Evolutionary conservation across 1,284 basidiomycete genomes (phyloP).

Genomic region (Mycosarcoma maydis): DNA sequence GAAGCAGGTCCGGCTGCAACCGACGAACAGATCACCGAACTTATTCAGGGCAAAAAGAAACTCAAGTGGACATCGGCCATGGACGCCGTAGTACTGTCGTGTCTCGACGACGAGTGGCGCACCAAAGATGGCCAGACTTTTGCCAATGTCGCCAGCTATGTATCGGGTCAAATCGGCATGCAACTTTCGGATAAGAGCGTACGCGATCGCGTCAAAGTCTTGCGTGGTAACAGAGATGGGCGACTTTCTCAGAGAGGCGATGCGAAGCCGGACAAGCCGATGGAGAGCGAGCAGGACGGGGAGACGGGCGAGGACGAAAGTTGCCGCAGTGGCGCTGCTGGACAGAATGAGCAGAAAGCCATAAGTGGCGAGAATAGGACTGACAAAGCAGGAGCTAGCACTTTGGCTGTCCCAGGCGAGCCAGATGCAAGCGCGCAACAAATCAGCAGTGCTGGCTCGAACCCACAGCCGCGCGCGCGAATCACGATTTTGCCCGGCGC

Average conservation of each 20-base stretch:
- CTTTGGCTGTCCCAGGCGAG: not conserved
- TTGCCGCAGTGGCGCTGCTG: too few species aligned
- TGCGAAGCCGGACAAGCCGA: not conserved
- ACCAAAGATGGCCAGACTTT: slow-evolving; percentile 15
- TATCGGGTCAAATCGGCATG: slow-evolving; percentile 8
- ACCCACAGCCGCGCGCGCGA: slow-evolving; percentile 1
- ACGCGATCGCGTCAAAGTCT: slow-evolving; percentile 8
- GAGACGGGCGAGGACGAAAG: not conserved
- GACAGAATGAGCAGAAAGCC: not conserved
- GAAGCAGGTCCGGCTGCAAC: not conserved
- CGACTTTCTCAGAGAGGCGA: not conserved
- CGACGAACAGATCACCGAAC: not conserved
- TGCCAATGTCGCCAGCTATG: slow-evolving; percentile 11
- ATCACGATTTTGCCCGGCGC: slow-evolving; percentile 24
- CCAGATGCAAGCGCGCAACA: not conserved
- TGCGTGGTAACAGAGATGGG: not conserved
- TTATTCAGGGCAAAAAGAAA: slow-evolving; percentile 14
- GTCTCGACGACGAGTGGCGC: slow-evolving; percentile 12
- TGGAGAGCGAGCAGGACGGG: not conserved
- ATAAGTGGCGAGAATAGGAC: too few species aligned
- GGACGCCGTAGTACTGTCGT: slow-evolving; percentile 16
- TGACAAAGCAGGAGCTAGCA: not conserved
- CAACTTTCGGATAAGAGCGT: slow-evolving; percentile 24
- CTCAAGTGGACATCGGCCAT: slow-evolving; percentile 24
- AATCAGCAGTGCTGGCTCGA: not conserved